These are phyloP conservation scores for Pseudocohnilembus persalinus DNA, from an alignment of 169 alveolate genomes.

Conservation along the genomic window DNA sequence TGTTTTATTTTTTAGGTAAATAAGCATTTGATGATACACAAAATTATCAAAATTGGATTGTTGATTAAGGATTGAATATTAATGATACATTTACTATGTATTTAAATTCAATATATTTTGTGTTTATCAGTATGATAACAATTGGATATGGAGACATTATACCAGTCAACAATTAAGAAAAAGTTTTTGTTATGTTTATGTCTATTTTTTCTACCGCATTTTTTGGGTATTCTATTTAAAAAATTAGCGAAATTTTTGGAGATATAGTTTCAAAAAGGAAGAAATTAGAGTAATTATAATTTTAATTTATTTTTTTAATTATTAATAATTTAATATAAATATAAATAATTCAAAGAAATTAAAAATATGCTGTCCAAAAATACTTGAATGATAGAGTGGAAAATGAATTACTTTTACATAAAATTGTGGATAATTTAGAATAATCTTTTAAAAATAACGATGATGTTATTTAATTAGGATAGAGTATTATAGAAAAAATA, in stretches of 20 bases:
- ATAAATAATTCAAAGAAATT: not conserved
- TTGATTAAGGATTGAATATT: not conserved
- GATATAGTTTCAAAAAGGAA: not conserved
- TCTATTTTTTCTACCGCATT: constrained; percentile 6
- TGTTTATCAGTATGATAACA: not conserved
- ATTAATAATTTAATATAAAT: too few species aligned
- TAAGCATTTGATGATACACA: too few species aligned
- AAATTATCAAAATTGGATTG: not conserved
- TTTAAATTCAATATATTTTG: not conserved
- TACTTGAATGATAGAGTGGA: not conserved
- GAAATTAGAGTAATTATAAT: not conserved
- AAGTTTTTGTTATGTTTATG: not conserved
- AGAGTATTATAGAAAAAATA: too few species aligned
- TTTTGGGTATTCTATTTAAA: constrained; percentile 14
- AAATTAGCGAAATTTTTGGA: constrained; percentile 5
- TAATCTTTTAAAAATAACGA: not conserved
- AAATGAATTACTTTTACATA: not conserved
- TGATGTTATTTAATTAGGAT: not conserved
- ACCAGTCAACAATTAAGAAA: not conserved
- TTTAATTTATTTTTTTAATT: too few species aligned
- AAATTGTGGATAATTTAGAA: not conserved
- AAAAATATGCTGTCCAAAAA: not conserved
- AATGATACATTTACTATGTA: not conserved
- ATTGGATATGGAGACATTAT: not conserved
- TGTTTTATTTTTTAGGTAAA: not conserved